Base-by-base conservation (phyloP, 179 eudicot genomes). In the Silene vulgaris region DNA sequence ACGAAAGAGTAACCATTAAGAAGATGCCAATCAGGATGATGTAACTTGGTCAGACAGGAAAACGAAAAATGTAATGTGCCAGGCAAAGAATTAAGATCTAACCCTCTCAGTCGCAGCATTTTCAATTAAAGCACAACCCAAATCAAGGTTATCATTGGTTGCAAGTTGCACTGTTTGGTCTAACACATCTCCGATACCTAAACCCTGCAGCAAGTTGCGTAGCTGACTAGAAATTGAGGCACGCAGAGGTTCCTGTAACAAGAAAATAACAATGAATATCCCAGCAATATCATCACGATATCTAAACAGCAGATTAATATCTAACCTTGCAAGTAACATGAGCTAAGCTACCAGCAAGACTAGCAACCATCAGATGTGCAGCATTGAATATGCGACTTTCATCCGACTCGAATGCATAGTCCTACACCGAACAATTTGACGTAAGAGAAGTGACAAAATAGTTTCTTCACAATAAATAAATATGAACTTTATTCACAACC, bases 241-340 rank as follows among this genome's bases (percentile, higher is more conserved):
- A 76, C 96, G 97, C 45, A 92, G 82, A 76, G 92, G 99, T 86
- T 92, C 99, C 99, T 95, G 83, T 28, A 71, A 26, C 30, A 37
- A 8, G 61, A 23, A 60, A 65, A 54, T 8, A 81, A 69, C 28
- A 21, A 26, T 17, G 26, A 66, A 21, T 50, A 61, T 30, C 52
- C 40, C 48, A 43, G 65, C 20, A 23, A 23, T 61, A 50, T 20
- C 4, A 14, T 28, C 45, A 61, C 12, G 20, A 61, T 12, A 48
- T 8, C 26, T 40, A 68, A 17, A 59, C 20, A 43, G 7, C 40
- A 16, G 32, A 73, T 19, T 21, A 14, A 76, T 14, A 37, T 26
- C 79, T 68, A 81, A 95, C 99, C 95, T 95, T 90, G 96, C 99
- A 92, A 63, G 99, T 92, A 68, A 92, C 96, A 81, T 90, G 97